Base-by-base conservation (phyloP, 2,329 filamentous ascomycete species). In the Trichoderma brevicompactum region DNA sequence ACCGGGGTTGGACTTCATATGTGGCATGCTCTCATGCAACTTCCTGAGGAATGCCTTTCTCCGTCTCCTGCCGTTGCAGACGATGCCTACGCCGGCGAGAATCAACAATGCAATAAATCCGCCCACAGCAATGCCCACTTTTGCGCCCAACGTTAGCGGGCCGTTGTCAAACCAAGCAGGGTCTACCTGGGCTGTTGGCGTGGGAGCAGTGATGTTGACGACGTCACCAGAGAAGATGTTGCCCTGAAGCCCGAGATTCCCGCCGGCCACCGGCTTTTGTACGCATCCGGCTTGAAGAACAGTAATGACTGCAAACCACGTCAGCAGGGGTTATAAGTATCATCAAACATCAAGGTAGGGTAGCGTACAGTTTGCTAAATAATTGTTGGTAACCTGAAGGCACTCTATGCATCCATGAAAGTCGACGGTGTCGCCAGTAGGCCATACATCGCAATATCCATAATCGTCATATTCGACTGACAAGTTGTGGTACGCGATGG, bases 81-180 rank as follows among this genome's bases (percentile, higher is more conserved):
- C 79, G 60, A 89, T 80, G 64, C 77, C 79, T 71, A 81, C 84
- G 9, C 87, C 87, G 8, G 77, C 68, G 1, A 83, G 12, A 7
- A 77, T 72, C 3, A 89, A 77, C 4, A 87, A 15, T 0, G 84
- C 60, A 7, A 80, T 77, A 0, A 88, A 68, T 0, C 78, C 81
- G 5, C 81, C 86, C 23, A 85, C 78, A 13, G 81, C 84, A 59
- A 89, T 84, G 67, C 86, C 87, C 0, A 87, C 85, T 63, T 86
- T 85, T 12, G 79, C 83, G 5, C 82, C 84, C 1, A 88, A 76
- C 2, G 75, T 80, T 7, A 89, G 72, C 0, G 83, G 79, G 0
- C 82, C 81, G 0, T 77, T 66, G 3, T 78, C 76, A 40, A 77
- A 73, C 71, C 81, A 80, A 36, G 78, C 73, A 0, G 79, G 76